Conservation (phyloP, 1,139 yeast species). For the Geotrichum macrosporum region DNA sequence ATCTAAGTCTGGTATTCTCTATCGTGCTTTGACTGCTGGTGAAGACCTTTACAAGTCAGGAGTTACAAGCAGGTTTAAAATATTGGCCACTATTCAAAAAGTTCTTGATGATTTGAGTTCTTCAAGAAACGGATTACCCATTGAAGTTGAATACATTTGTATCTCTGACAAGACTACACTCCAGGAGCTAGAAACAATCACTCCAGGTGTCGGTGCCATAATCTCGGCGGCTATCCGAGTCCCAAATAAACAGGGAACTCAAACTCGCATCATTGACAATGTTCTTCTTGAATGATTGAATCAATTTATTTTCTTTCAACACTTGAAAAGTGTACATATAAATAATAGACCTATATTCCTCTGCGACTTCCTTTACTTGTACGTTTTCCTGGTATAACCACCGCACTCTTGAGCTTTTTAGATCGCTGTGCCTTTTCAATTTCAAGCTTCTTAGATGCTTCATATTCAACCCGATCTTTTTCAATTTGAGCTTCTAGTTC, state of each 20-base stretch:
- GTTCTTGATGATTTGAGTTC: constrained; percentile 33
- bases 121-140: constrained; percentile 27
- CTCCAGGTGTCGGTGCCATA: constrained; percentile 50
- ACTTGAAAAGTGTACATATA: neutral
- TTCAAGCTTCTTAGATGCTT: constrained; percentile 21
- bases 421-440: constrained; percentile 9
- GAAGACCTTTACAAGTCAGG: constrained; percentile 36
- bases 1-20: constrained; percentile 53
- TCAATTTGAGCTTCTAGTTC: constrained; percentile 35
- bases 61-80: constrained; percentile 35
- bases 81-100: constrained; percentile 32
- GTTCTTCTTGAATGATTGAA: constrained; percentile 31
- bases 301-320: too few species aligned
- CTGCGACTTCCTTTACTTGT: constrained; percentile 17
- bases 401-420: constrained; percentile 23
- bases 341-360: constrained; percentile 21
- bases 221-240: constrained; percentile 65
- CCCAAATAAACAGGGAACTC: constrained; percentile 34
- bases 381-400: constrained; percentile 29
- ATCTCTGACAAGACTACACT: constrained; percentile 66
- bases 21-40: constrained; percentile 51
- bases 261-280: constrained; percentile 42
- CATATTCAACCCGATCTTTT: constrained; percentile 29
- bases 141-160: constrained; percentile 69
- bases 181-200: constrained; percentile 50